A percentile compares a stretch with the other conserved stretches of the same genome.
These are phyloP conservation scores for Catharanthus roseus DNA, from an alignment of 257 asterid species.

Conservation along the genomic window DNA sequence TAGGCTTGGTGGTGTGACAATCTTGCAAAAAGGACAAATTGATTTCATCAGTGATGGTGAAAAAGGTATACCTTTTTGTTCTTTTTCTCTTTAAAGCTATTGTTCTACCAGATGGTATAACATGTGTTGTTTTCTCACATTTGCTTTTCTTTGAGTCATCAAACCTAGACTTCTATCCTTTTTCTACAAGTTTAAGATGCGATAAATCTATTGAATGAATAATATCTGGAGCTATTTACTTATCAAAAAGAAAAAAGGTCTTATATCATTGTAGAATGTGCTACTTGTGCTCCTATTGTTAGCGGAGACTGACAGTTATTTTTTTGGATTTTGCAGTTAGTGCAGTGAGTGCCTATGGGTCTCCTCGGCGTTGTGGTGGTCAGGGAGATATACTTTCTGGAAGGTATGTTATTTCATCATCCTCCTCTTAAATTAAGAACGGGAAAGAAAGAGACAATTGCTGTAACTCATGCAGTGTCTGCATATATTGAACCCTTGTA, in stretches of 20 bases:
- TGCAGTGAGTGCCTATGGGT: slow-evolving; percentile 66
- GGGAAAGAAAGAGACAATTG: background rate
- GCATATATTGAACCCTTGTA: background rate
- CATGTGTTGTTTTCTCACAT: background rate
- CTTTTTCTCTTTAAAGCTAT: background rate
- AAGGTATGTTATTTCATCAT: slow-evolving; percentile 39
- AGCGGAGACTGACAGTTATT: background rate
- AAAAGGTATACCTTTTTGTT: slow-evolving; percentile 43
- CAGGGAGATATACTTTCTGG: slow-evolving; percentile 99
- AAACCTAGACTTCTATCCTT: background rate
- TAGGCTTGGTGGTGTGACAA: slow-evolving; percentile 85
- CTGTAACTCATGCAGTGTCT: background rate
- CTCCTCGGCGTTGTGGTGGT: slow-evolving; percentile 99
- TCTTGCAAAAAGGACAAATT: slow-evolving; percentile 72
- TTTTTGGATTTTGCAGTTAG: slow-evolving; percentile 38
- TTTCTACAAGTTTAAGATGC: background rate
- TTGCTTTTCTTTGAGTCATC: background rate
- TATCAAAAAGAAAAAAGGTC: too few species aligned
- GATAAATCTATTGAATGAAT: background rate
- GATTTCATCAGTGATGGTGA: slow-evolving; percentile 79
- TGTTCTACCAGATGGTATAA: background rate
- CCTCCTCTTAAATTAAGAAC: background rate
- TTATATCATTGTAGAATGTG: background rate
- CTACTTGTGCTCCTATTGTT: background rate
- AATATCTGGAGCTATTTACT: background rate